Base-by-base conservation (phyloP, 495 filamentous ascomycete species). In the Elaphomyces granulatus region DNA sequence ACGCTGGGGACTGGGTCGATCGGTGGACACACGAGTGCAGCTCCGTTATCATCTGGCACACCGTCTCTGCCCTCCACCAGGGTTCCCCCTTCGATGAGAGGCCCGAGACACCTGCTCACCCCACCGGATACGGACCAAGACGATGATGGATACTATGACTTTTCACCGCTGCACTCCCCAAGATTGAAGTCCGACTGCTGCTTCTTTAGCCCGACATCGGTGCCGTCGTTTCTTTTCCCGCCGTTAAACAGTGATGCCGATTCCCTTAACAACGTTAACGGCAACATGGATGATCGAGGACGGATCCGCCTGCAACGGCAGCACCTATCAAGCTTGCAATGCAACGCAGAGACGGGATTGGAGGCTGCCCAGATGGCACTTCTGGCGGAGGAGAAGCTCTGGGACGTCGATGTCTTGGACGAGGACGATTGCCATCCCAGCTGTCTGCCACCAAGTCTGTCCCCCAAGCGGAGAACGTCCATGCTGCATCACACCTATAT, bases 401-500 rank as follows among this genome's bases (percentile, higher is more conserved):
- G 15, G 12, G 36, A 46, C 34, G 33, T 39, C 16, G 37, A 32
- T 42, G 45, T 34, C 17, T 35, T 46, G 8, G 32, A 21, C 30
- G 50, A 53, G 35, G 61, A 66, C 20, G 57, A 60, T 31, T 66
- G 61, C 44, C 64, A 68, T 40, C 64, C 64, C 6, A 66, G 61
- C 36, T 63, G 59, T 15, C 45, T 68, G 10, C 61, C 64, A 4
- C 59, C 55, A 17, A 52, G 58, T 23, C 44, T 51, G 7, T 61
- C 57, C 2, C 57, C 60, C 8, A 51, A 56, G 8, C 41, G 55
- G 31, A 38, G 54, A 32, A 48, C 59, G 20, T 17, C 48, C 16
- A 51, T 51, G 15, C 32, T 53, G 17, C 47, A 55, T 15, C 42
- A 60, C 23, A 33, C 41, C 23, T 6, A 12, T 28, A 6, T 28